A percentile compares a stretch with the other conserved stretches of the same genome.
phyloP scores from a whole-genome alignment of 257 asterid species.

The Plantago major region DNA sequence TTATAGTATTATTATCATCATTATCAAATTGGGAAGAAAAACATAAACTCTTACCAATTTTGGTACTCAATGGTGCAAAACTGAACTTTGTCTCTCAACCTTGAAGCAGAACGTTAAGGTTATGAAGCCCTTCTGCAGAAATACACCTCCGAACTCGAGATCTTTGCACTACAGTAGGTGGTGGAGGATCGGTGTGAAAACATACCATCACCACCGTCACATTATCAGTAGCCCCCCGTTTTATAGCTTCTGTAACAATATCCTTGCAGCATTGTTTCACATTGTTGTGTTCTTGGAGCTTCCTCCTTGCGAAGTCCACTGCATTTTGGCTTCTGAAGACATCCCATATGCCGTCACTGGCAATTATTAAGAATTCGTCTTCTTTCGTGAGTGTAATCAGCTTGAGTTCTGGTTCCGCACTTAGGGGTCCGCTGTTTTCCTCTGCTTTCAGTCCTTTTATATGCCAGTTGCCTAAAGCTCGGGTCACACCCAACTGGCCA shows the following conservation, averaged over 20 bases:
- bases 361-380: conserved; percentile 84
- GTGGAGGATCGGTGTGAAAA: conserved; percentile 72
- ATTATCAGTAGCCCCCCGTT: conserved; percentile 68
- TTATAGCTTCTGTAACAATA: conserved; percentile 77
- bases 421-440: conserved; percentile 63
- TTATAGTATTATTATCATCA: conserved; percentile 7
- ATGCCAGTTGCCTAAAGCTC: conserved; percentile 95
- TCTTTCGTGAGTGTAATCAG: conserved; percentile 59
- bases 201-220: conserved; percentile 74
- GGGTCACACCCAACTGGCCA: conserved; percentile 70
- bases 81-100: conserved; percentile 26
- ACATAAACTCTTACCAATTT: conserved; percentile 4
- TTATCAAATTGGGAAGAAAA: background rate
- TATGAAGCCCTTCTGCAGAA: conserved; percentile 79
- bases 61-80: conserved; percentile 6
- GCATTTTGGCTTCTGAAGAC: conserved; percentile 83
- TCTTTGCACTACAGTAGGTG: conserved; percentile 40
- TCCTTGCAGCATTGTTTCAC: conserved; percentile 75
- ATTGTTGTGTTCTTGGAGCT: conserved; percentile 75
- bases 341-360: conserved; percentile 91
- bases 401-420: conserved; percentile 88
- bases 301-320: conserved; percentile 69
- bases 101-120: conserved; percentile 56
- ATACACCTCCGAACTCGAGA: conserved; percentile 62
- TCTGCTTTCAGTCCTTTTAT: conserved; percentile 73